Evolutionary conservation across 2,329 filamentous ascomycete species (phyloP).

Genomic region (Beauveria scarabaeidicola): DNA sequence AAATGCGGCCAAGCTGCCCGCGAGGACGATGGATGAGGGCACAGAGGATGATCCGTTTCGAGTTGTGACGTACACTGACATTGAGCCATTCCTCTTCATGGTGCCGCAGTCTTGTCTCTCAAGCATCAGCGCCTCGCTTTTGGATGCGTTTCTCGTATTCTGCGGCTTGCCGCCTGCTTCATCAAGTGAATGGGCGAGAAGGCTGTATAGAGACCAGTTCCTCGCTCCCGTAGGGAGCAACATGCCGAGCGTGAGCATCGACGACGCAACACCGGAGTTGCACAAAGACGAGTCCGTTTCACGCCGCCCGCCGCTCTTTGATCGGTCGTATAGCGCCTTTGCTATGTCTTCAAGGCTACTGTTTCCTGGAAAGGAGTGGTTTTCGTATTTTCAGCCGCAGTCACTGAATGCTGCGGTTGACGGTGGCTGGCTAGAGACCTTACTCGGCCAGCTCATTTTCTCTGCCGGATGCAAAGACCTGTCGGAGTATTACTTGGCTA

Average conservation of each 20-base stretch:
- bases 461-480: slow-evolving; percentile 30
- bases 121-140: slow-evolving; percentile 35
- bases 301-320: slow-evolving; percentile 7
- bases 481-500: slow-evolving; percentile 61
- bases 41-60: slow-evolving; percentile 76
- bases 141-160: slow-evolving; percentile 66
- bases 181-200: slow-evolving; percentile 21
- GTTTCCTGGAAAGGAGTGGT: background rate
- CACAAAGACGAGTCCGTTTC: slow-evolving; percentile 11
- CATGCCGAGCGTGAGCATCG: background rate
- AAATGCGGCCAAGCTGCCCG: slow-evolving; percentile 49
- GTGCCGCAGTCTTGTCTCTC: slow-evolving; percentile 33
- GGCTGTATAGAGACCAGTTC: slow-evolving; percentile 24
- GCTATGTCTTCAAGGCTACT: background rate
- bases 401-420: background rate
- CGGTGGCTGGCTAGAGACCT: background rate
- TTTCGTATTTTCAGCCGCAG: background rate
- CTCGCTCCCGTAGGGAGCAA: slow-evolving; percentile 13
- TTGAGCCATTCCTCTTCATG: slow-evolving; percentile 53
- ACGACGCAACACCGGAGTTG: background rate
- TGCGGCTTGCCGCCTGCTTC: slow-evolving; percentile 50
- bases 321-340: background rate
- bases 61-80: slow-evolving; percentile 70
- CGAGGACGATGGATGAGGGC: slow-evolving; percentile 65
- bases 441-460: slow-evolving; percentile 42